A percentile compares a stretch with the other conserved stretches of the same genome.
These are phyloP conservation scores for Tetrahymena elliotti DNA, from an alignment of 73 alveolate species.

Conservation along the genomic window DNA sequence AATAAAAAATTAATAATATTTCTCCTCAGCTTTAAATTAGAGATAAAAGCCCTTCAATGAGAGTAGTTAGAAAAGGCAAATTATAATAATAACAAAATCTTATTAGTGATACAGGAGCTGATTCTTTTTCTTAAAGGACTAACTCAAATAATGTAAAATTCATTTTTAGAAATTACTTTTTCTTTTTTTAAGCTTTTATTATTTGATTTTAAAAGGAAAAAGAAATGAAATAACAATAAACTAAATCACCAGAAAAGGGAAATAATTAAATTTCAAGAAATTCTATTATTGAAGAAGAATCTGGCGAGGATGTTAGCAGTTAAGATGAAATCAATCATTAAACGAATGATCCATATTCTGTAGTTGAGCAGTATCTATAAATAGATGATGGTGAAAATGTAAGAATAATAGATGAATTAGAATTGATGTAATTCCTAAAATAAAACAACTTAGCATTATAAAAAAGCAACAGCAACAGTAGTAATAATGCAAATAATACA, in stretches of 20 bases:
- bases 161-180: neutral
- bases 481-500: neutral
- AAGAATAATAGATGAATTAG: neutral
- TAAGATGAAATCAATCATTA: neutral
- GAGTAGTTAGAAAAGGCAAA: neutral
- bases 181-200: neutral
- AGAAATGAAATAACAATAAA: neutral
- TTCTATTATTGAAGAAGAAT: neutral
- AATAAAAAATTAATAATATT: conserved; percentile 12
- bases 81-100: neutral
- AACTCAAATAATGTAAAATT: neutral
- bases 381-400: neutral
- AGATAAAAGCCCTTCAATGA: neutral
- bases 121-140: neutral
- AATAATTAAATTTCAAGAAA: neutral
- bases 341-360: neutral
- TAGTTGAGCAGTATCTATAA: neutral
- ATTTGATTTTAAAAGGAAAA: neutral
- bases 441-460: neutral
- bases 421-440: neutral
- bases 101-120: neutral
- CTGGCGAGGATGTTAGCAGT: neutral
- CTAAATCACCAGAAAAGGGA: neutral
- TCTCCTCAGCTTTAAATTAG: conserved; percentile 22
- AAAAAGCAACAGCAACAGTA: neutral